Percentiles rank a stretch among this genome's conserved stretches.
phyloP scores from a whole-genome alignment of 1,284 basidiomycete species.

The Puccinia novopanici region DNA sequence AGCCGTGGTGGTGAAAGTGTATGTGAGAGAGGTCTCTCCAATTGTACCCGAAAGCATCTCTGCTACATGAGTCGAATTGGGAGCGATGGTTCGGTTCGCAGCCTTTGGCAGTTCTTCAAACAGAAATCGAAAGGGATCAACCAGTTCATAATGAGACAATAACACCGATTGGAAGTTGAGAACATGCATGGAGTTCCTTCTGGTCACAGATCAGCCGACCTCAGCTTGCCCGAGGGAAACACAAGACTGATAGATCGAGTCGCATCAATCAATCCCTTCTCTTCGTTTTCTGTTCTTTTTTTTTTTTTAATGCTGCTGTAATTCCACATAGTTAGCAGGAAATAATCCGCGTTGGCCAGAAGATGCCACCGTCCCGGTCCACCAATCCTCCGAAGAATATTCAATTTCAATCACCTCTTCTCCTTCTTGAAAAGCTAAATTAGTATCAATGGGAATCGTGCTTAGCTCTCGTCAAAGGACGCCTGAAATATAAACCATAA shows the following conservation, averaged over 20 bases:
- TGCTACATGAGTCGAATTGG: conserved; percentile 70
- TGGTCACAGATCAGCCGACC: not conserved
- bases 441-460: conserved; percentile 51
- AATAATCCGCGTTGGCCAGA: conserved; percentile 68
- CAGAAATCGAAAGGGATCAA: not conserved
- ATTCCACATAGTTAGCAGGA: conserved; percentile 68
- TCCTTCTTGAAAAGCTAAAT: conserved; percentile 55
- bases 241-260: too few relatives aligned
- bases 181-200: not conserved
- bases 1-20: too few relatives aligned
- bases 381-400: conserved; percentile 64
- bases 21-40: too few relatives aligned
- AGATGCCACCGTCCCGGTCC: conserved; percentile 69
- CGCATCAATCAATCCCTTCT: too few relatives aligned
- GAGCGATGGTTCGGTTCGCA: not conserved
- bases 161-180: not conserved
- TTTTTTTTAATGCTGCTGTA: conserved; percentile 62
- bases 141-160: not conserved
- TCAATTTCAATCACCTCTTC: conserved; percentile 57
- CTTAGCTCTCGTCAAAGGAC: conserved; percentile 62
- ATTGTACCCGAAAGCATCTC: conserved; percentile 70
- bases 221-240: too few relatives aligned
- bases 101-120: not conserved
- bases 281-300: not conserved
- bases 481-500: conserved; percentile 53